Base-by-base conservation (phyloP, 208 protist genomes). In the Acanthamoeba royreba region DNA sequence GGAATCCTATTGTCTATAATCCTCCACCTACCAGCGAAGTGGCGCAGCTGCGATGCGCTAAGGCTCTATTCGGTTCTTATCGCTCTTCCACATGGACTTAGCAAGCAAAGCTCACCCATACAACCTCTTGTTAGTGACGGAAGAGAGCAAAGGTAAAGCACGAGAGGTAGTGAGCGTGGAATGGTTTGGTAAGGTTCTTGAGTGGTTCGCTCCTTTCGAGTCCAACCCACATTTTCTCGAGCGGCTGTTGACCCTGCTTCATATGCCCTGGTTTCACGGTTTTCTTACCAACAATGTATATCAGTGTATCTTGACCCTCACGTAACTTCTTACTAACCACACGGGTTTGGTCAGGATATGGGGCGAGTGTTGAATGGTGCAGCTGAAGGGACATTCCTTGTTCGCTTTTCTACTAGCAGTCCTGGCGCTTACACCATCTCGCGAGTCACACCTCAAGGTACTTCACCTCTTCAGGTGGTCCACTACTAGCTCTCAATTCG, bases 381-480 rank as follows among this genome's bases (percentile, higher is more conserved):
- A 15, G 25, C 72, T 19, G 58, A 49, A 33, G 95, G 95, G 33
- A 95, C 95, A 28, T 96, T 96, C 92, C 87, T 96, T 31, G 95
- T 96, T 1, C 69, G 95, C n/a, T 96, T 96, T 55, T 92, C 66
- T 8, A 94, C 93, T 1, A 93, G 61, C 92, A 92, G 93, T 45
- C 92, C 86, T 42, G 95, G 93, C 66, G 55, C 85, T 1, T 96
- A 94, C 45, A 96, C 95, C n/a, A 95, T 96, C 35, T 95, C 93
- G 1, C 94, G 94, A 43, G 95, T 96, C 38, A 94, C 93, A 17
- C 72, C 72, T 1, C 42, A 47, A 28, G 72, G 49, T 58, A 58
- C 49, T 13, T 58, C 15, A n/a, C 49, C n/a, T n/a, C n/a, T n/a
- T n/a, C n/a, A n/a, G n/a, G n/a, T n/a, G n/a, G n/a, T n/a, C n/a